phyloP scores from a whole-genome alignment of 2,329 filamentous ascomycete species.

The Alternaria rosae region DNA sequence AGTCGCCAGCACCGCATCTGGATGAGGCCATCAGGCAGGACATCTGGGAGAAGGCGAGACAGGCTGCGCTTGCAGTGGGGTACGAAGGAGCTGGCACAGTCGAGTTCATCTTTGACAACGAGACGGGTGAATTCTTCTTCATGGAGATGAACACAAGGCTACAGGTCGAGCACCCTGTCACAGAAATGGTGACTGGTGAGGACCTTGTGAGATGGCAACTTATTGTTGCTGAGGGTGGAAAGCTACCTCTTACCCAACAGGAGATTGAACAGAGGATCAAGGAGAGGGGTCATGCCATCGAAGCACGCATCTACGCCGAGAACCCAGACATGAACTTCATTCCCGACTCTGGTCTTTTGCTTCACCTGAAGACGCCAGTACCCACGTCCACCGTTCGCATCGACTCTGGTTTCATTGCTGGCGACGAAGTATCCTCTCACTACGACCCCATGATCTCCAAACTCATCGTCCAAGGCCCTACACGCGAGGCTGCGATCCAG shows the following conservation, averaged over 20 bases:
- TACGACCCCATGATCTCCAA: slow-evolving; percentile 99
- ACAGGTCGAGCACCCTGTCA: slow-evolving; percentile 97
- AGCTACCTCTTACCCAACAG: slow-evolving; percentile 70
- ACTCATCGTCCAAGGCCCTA: slow-evolving; percentile 85
- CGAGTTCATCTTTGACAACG: slow-evolving; percentile 74
- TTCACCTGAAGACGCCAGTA: slow-evolving; percentile 79
- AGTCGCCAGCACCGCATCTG: slow-evolving; percentile 70
- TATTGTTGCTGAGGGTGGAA: slow-evolving; percentile 76
- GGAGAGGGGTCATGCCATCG: slow-evolving; percentile 83
- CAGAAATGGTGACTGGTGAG: slow-evolving; percentile 76
- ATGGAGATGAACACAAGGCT: slow-evolving; percentile 82
- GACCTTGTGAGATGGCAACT: slow-evolving; percentile 97
- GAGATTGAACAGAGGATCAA: slow-evolving; percentile 74
- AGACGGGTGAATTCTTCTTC: slow-evolving; percentile 71
- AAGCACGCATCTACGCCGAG: slow-evolving; percentile 96
- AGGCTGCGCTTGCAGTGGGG: slow-evolving; percentile 68
- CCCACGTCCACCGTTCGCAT: slow-evolving; percentile 79
- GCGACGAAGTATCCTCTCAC: slow-evolving; percentile 89
- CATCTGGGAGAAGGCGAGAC: slow-evolving; percentile 70
- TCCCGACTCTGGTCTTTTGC: slow-evolving; percentile 86
- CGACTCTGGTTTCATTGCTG: slow-evolving; percentile 90
- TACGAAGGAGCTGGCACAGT: slow-evolving; percentile 73
- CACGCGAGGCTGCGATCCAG: slow-evolving; percentile 80
- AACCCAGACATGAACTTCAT: slow-evolving; percentile 91
- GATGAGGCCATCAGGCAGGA: slow-evolving; percentile 67